Percentiles rank a stretch among this genome's conserved stretches.
These are phyloP conservation scores for Trifolium subterraneum DNA, from an alignment of 306 rosid genomes.

Conservation along the genomic window DNA sequence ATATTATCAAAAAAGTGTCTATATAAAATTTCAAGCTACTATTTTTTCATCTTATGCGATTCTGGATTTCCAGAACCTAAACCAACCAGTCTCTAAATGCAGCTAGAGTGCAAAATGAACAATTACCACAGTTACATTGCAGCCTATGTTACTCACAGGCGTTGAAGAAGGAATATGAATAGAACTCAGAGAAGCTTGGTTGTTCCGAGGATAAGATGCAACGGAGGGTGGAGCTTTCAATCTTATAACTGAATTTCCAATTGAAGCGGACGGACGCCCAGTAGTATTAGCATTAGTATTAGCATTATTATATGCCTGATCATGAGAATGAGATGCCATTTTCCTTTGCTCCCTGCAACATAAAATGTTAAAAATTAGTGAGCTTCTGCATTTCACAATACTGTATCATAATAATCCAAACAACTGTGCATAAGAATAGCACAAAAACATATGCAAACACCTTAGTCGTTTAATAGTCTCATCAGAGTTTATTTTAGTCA, in stretches of 20 bases:
- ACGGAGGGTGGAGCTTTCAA: constrained; percentile 39
- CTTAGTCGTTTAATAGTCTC: constrained; percentile 48
- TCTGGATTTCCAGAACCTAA: constrained; percentile 29
- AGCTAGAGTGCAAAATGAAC: constrained; percentile 27
- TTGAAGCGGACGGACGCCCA: constrained; percentile 34
- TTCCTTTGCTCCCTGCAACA: constrained; percentile 50
- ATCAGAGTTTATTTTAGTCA: constrained; percentile 39
- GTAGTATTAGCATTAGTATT: constrained; percentile 37
- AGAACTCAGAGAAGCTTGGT: constrained; percentile 38
- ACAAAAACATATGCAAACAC: constrained; percentile 35
- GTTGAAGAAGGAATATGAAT: constrained; percentile 40
- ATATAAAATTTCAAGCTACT: constrained; percentile 2
- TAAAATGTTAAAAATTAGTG: constrained; percentile 23
- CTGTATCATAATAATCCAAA: constrained; percentile 20
- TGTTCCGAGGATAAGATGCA: constrained; percentile 36
- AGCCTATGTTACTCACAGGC: constrained; percentile 42
- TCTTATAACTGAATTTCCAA: constrained; percentile 31
- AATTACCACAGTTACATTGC: not conserved
- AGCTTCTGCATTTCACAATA: constrained; percentile 3
- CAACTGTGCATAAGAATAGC: constrained; percentile 12
- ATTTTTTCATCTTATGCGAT: not conserved
- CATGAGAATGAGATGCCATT: constrained; percentile 33
- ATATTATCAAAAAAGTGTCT: constrained; percentile 1
- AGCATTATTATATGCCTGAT: constrained; percentile 30
- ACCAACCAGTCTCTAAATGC: constrained; percentile 9